These are phyloP conservation scores for Incumbomyces delicatus DNA, from an alignment of 2,329 filamentous ascomycete genomes.

Conservation along the genomic window DNA sequence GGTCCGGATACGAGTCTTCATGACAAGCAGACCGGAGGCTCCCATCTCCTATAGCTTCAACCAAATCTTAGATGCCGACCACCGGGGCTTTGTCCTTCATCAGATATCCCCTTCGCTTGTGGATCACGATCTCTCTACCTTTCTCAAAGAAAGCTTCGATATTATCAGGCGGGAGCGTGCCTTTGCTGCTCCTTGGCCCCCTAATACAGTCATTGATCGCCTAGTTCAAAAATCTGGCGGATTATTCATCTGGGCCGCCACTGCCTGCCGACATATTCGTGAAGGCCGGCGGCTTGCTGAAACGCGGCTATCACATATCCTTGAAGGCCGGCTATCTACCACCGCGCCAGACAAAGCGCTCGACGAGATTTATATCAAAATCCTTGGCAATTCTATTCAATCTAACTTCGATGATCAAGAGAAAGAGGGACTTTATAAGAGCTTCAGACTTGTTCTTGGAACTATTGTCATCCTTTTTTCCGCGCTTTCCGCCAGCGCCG, in stretches of 20 bases:
- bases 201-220: constrained; percentile 5
- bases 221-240: constrained; percentile 19
- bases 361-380: neutral
- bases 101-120: too few relatives aligned
- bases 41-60: too few relatives aligned
- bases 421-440: neutral
- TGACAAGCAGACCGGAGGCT: too few relatives aligned
- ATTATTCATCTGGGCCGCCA: constrained; percentile 26
- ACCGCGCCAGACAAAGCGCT: neutral
- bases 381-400: neutral
- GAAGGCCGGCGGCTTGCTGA: constrained; percentile 10
- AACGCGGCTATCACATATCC: neutral
- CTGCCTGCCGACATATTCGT: constrained; percentile 19
- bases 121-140: too few relatives aligned
- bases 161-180: neutral
- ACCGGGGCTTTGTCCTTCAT: too few relatives aligned
- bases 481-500: neutral
- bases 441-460: neutral
- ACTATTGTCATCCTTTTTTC: neutral
- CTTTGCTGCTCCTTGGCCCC: neutral
- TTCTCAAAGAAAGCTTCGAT: too few relatives aligned
- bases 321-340: neutral
- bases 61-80: too few relatives aligned
- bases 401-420: neutral
- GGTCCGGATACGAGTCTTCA: too few relatives aligned